Conservation (phyloP, 495 filamentous ascomycete species). For the Lasiosphaeria miniovina region DNA sequence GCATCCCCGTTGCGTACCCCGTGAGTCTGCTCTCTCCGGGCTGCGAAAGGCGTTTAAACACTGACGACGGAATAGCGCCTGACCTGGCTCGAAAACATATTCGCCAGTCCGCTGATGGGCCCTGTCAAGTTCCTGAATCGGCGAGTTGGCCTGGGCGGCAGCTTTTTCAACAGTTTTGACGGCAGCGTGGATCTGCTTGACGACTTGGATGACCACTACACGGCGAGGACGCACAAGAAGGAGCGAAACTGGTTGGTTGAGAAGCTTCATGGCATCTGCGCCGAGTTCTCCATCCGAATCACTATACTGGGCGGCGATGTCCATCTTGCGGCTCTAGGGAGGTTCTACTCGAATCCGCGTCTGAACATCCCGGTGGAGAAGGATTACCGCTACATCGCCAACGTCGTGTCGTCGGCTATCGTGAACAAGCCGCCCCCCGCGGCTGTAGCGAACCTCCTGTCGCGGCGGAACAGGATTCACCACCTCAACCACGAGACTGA, state of each 20-base stretch:
- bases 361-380: constrained; percentile 73
- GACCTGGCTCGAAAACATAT: constrained; percentile 88
- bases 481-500: constrained; percentile 81
- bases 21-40: constrained; percentile 28
- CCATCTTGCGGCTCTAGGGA: constrained; percentile 85
- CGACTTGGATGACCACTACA: constrained; percentile 94
- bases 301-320: constrained; percentile 92
- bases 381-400: constrained; percentile 92
- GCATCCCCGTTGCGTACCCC: constrained; percentile 93
- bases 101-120: constrained; percentile 76
- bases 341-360: constrained; percentile 88
- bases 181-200: constrained; percentile 87
- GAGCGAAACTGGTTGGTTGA: constrained; percentile 74
- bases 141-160: constrained; percentile 78
- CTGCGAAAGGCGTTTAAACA: neutral
- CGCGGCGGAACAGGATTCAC: constrained; percentile 85
- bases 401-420: constrained; percentile 83
- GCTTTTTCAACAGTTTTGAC: constrained; percentile 90
- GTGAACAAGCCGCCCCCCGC: constrained; percentile 89
- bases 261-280: constrained; percentile 69
- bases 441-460: constrained; percentile 85
- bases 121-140: constrained; percentile 87
- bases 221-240: constrained; percentile 83
- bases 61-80: constrained; percentile 55
- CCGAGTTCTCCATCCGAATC: constrained; percentile 70